Percentiles rank a stretch among this genome's conserved stretches.
Conservation (phyloP, 164 flowering plant species). For the Taxillus chinensis region DNA sequence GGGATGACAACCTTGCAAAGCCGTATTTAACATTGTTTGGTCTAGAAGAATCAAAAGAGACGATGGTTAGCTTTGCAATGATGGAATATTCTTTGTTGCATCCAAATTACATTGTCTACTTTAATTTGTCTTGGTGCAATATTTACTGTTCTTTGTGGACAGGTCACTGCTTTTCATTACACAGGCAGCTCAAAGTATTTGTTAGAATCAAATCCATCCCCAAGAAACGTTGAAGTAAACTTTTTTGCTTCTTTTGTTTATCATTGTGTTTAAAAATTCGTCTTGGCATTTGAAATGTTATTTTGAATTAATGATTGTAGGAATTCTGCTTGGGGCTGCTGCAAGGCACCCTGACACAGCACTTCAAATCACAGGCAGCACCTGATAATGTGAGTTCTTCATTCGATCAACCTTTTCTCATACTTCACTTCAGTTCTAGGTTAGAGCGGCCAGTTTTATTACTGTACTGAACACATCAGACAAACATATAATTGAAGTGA, state of each 20-base stretch:
- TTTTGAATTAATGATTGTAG: conserved; percentile 29
- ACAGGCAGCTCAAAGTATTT: conserved; percentile 54
- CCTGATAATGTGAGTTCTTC: conserved; percentile 59
- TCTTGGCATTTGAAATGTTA: conserved; percentile 6
- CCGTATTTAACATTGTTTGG: conserved; percentile 85
- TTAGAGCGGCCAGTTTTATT: background rate
- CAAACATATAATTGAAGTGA: background rate
- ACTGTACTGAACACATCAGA: background rate
- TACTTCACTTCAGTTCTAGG: background rate
- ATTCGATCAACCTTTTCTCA: background rate
- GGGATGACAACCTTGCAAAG: conserved; percentile 85
- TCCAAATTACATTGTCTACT: no score
- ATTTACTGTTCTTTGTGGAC: conserved; percentile 6
- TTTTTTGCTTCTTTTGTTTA: conserved; percentile 7
- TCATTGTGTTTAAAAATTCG: background rate
- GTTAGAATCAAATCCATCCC: conserved; percentile 59
- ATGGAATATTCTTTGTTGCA: background rate
- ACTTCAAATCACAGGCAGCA: conserved; percentile 73
- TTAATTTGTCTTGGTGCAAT: background rate
- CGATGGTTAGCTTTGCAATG: conserved; percentile 40
- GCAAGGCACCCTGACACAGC: conserved; percentile 42
- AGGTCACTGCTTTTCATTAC: conserved; percentile 82
- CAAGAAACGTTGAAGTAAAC: conserved; percentile 61
- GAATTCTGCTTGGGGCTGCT: conserved; percentile 61
- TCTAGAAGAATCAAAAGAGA: conserved; percentile 60